These are phyloP conservation scores for Mrakia blollopis DNA, from an alignment of 768 basidiomycete genomes.

Conservation along the genomic window DNA sequence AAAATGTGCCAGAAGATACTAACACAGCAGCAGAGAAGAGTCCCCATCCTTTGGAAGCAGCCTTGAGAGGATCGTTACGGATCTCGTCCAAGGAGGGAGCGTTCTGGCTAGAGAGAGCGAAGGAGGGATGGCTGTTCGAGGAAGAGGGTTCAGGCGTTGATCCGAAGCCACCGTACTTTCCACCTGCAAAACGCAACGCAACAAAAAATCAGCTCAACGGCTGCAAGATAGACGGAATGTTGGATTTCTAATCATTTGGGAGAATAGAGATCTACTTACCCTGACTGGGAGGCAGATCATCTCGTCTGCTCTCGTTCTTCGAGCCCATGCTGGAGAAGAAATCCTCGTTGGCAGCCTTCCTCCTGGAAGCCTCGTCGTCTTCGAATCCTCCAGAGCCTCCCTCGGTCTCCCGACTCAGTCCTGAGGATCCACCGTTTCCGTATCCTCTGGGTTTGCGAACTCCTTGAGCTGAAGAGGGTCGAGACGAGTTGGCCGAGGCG, in stretches of 20 bases:
- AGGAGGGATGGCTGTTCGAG: not conserved
- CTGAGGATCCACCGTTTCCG: conserved; percentile 47
- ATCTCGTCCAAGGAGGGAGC: conserved; percentile 1
- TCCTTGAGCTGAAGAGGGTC: conserved; percentile 70
- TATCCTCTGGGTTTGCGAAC: conserved; percentile 78
- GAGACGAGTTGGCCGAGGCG: conserved; percentile 48
- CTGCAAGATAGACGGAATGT: no score
- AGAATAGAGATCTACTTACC: conserved; percentile 46
- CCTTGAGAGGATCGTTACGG: conserved; percentile 19
- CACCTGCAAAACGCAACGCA: conserved; percentile 41
- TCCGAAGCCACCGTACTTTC: conserved; percentile 67
- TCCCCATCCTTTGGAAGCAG: conserved; percentile 80
- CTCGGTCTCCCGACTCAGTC: conserved; percentile 3
- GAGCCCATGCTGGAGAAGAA: conserved; percentile 81
- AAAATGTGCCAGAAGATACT: not conserved
- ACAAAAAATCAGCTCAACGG: not conserved
- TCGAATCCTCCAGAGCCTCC: not conserved
- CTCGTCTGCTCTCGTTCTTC: conserved; percentile 70
- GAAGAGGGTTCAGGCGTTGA: not conserved
- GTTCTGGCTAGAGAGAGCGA: conserved; percentile 15
- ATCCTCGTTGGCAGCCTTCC: conserved; percentile 74
- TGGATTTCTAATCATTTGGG: no score
- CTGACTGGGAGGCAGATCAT: conserved; percentile 81
- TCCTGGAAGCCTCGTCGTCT: conserved; percentile 47
- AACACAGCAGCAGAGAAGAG: conserved; percentile 80